phyloP scores from a whole-genome alignment of 306 rosid genomes.

The Quercus alba region DNA sequence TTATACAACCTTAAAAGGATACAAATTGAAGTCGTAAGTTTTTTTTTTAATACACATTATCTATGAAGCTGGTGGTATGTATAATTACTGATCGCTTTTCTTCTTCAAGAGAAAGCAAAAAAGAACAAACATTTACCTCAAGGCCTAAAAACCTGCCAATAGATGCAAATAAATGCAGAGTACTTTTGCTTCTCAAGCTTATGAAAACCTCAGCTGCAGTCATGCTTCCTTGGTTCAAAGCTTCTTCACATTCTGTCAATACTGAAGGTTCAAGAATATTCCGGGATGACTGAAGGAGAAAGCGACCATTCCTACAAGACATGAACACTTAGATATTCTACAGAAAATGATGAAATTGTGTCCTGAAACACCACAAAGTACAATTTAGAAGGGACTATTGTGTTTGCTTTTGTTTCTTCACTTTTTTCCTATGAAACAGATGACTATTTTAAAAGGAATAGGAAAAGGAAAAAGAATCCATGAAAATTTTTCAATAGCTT shows the following conservation, averaged over 20 bases:
- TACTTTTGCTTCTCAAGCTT: constrained; percentile 86
- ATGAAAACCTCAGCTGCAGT: constrained; percentile 81
- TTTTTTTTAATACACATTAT: too few species aligned
- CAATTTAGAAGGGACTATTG: background rate
- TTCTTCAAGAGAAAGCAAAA: background rate
- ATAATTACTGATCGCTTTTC: background rate
- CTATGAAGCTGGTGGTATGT: background rate
- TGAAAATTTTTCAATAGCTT: background rate
- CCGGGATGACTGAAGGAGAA: constrained; percentile 82
- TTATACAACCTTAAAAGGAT: background rate
- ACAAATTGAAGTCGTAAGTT: constrained; percentile 4
- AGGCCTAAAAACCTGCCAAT: constrained; percentile 88
- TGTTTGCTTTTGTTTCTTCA: background rate
- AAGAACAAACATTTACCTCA: constrained; percentile 53
- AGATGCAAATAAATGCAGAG: constrained; percentile 90
- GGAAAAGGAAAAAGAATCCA: too few species aligned
- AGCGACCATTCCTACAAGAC: constrained; percentile 82
- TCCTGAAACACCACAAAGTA: background rate
- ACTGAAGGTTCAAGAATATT: constrained; percentile 57
- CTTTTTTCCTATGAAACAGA: background rate
- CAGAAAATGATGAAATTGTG: constrained; percentile 7
- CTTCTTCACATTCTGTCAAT: constrained; percentile 85
- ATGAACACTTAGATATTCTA: constrained; percentile 16
- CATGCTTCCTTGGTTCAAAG: constrained; percentile 88
- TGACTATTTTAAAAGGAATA: background rate